phyloP scores from a whole-genome alignment of 768 basidiomycete genomes.

The Lactifluus piperatus region DNA sequence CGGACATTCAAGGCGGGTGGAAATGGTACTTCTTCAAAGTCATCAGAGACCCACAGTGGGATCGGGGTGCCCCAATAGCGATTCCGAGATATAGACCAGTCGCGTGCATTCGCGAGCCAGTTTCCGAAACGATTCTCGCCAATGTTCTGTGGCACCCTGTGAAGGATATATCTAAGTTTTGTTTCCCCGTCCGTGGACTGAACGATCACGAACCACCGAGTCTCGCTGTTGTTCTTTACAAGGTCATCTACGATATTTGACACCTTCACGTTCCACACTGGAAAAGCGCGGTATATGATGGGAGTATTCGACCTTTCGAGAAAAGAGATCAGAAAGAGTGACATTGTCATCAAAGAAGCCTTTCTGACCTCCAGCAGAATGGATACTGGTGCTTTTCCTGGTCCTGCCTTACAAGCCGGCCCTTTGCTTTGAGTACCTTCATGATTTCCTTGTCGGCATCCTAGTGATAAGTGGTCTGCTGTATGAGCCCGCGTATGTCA shows the following conservation, averaged over 20 bases:
- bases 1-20: not conserved
- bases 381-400: slow-evolving; percentile 89
- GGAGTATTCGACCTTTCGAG: slow-evolving; percentile 81
- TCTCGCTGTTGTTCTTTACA: slow-evolving; percentile 82
- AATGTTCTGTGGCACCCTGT: slow-evolving; percentile 84
- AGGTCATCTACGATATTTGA: slow-evolving; percentile 78
- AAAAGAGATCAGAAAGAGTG: not conserved
- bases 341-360: not conserved
- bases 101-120: slow-evolving; percentile 96
- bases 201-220: slow-evolving; percentile 58
- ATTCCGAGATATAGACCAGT: slow-evolving; percentile 99
- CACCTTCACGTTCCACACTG: slow-evolving; percentile 92
- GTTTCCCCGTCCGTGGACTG: not conserved
- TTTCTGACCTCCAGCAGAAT: slow-evolving; percentile 89
- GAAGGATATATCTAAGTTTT: not conserved
- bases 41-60: slow-evolving; percentile 92
- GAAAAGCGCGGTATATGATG: slow-evolving; percentile 91
- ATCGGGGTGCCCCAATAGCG: slow-evolving; percentile 99
- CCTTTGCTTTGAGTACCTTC: slow-evolving; percentile 79
- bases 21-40: slow-evolving; percentile 68
- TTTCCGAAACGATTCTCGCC: slow-evolving; percentile 92
- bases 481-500: not conserved
- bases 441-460: slow-evolving; percentile 92
- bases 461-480: slow-evolving; percentile 30
- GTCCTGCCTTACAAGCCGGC: slow-evolving; percentile 79